Base-by-base conservation (phyloP, 345 rosid species). In the Tarenaya hassleriana region DNA sequence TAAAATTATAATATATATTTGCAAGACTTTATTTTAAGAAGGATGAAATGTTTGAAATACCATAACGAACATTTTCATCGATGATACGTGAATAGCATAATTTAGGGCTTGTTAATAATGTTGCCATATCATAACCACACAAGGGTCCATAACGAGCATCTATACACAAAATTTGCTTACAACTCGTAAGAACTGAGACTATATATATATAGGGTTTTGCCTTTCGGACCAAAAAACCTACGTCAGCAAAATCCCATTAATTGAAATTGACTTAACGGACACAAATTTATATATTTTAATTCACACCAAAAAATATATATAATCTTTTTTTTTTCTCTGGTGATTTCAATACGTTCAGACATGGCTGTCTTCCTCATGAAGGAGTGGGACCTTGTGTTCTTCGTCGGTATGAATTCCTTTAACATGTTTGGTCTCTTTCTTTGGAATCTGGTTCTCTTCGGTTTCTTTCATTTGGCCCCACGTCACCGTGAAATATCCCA, bases 401-500 rank as follows among this genome's bases (percentile, higher is more conserved):
- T 62, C 66, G 7, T 58, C 16, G 43, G 19, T 43, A 32, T 62
- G 48, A n/a, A 34, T 71, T 31, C 45, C 59, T 52, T 69, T 66
- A 10, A 55, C 53, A 12, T 13, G 15, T 34, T 48, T 53, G 58
- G 68, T 61, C 16, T 29, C 41, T 51, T 44, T 47, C 0, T 50
- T 33, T 47, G 46, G 45, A 47, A 46, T 41, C 24, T 66, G 56
- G 15, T 56, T 61, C 47, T 72, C 80, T 18, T 75, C 75, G 5
- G 16, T 44, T 47, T 76, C 86, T 61, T 62, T 75, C 17, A 73
- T 50, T 10, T 78, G 88, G 20, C 82, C 97, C 87, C 81, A 80
- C 55, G 64, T 55, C 38, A 78, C 61, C 0, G 75, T 69, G 39
- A 74, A 82, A 41, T 77, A 82, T 40, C 92, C 91, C 43, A 70